Evolutionary conservation across 371 early-diverging fungal species (phyloP), one percentile per base, ranked within the genome.

Genomic region (Cladochytrium tenue): DNA sequence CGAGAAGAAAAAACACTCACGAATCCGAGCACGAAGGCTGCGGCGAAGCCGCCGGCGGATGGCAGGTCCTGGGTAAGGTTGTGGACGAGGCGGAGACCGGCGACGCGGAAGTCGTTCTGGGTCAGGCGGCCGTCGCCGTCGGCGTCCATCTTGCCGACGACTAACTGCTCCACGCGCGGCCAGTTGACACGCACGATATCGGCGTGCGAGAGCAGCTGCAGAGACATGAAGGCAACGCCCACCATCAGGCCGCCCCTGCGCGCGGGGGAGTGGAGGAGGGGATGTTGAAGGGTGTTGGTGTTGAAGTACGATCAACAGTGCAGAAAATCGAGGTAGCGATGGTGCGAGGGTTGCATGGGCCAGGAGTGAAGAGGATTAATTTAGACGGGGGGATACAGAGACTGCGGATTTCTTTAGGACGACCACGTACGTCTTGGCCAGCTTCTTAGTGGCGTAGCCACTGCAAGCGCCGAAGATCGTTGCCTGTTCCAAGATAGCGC

Each of bases 91-190:
- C 76, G 30, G 27, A 55, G 23, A 23, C 64, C 64, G 17, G 58
- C 28, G 10, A 70, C 31, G 28, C 69, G 63, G 33, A 79, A 10
- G 58, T 79, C 79, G 33, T 74, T 71, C 26, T 64, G 53, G 23
- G 76, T 76, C 5, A 79, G 36, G 52, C 76, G 75, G 17, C 79
- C 79, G 59, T 79, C 79, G 3, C 71, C 74, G 65, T 79, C 76
- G 56, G 58, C 64, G 55, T 79, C 79, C 32, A 79, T 28, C n/a
- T 52, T 20, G 4, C 70, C 63, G 31, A 72, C 57, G 36, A 76
- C 32, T 2, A 62, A n/a, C 32, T 35, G 31, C 56, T 79, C 76
- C 23, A 79, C 63, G 4, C 69, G 56, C 5, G 68, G 64, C 79
- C 79, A 79, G 71, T 79, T 72, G 52, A 79, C 64, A 60, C 71